Conservation (phyloP, 2,329 filamentous ascomycete genomes). For the Paramyrothecium sp. region DNA sequence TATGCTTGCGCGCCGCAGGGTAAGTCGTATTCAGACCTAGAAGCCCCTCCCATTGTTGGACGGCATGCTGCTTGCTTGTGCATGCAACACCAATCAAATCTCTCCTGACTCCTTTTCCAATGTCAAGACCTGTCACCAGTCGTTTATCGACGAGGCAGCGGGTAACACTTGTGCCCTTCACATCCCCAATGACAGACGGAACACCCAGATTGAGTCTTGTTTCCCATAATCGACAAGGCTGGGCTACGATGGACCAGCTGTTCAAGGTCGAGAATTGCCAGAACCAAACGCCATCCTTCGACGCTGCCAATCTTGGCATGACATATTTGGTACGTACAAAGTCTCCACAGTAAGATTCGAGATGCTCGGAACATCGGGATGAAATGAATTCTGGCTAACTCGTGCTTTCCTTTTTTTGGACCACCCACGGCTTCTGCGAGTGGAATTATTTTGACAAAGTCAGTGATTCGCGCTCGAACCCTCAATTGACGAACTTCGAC, state of each 20-base stretch:
- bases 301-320: conserved; percentile 12
- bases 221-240: conserved; percentile 18
- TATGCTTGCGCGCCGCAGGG: too few species aligned
- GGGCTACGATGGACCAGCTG: conserved; percentile 19
- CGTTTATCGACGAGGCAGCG: conserved; percentile 15
- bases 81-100: too few species aligned
- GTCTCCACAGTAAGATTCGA: background rate
- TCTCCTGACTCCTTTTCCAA: background rate
- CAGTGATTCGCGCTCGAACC: background rate
- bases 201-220: conserved; percentile 17
- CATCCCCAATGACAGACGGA: conserved; percentile 17
- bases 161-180: conserved; percentile 20
- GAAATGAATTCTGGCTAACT: background rate
- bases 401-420: background rate
- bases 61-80: too few species aligned
- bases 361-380: background rate
- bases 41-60: too few species aligned
- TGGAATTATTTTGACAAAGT: conserved; percentile 14
- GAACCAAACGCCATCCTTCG: conserved; percentile 17
- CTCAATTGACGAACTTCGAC: conserved; percentile 19
- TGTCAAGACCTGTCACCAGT: conserved; percentile 14
- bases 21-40: too few species aligned
- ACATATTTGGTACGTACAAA: conserved; percentile 12
- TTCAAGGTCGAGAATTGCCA: conserved; percentile 20
- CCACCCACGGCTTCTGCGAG: conserved; percentile 19